phyloP scores from a whole-genome alignment of 1,139 yeast species.

The Nakaseomyces bracarensis region DNA sequence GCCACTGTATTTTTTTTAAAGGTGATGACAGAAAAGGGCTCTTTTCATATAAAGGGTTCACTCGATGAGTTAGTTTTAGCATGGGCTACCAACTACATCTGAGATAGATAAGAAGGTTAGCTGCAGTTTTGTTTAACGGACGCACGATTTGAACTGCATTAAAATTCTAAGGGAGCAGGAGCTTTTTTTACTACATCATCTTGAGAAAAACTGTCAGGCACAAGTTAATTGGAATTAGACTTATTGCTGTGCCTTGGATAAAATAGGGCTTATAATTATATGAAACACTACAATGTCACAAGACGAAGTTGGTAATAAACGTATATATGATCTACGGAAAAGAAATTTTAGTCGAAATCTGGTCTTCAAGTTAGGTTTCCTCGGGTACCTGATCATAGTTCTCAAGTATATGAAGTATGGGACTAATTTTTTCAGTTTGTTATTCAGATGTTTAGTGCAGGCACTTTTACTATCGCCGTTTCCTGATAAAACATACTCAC shows the following conservation, averaged over 20 bases:
- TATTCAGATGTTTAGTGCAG: slow-evolving; percentile 27
- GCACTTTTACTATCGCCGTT: slow-evolving; percentile 32
- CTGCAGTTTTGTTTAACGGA: no score
- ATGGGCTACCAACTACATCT: no score
- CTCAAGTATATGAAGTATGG: slow-evolving; percentile 28
- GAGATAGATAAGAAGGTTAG: no score
- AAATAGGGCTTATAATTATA: not conserved
- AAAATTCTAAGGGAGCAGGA: no score
- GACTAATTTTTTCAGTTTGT: slow-evolving; percentile 18
- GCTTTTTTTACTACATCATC: no score
- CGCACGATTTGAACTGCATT: no score
- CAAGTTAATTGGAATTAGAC: not conserved
- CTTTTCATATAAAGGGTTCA: no score
- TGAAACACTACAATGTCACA: not conserved
- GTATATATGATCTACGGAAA: slow-evolving; percentile 21
- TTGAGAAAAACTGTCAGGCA: no score
- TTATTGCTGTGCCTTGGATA: no score
- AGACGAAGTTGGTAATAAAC: slow-evolving; percentile 9
- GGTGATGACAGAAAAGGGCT: not conserved
- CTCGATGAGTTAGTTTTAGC: no score
- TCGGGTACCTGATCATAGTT: slow-evolving; percentile 24
- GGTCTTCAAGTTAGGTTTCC: slow-evolving; percentile 15
- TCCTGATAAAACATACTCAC: slow-evolving; percentile 21
- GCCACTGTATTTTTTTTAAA: not conserved
- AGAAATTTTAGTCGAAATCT: slow-evolving; percentile 23